Percentiles rank a stretch among this genome's conserved stretches.
Evolutionary conservation across 805 yeast genomes (phyloP).

Genomic region (Kodamaea nitidulidarum): DNA sequence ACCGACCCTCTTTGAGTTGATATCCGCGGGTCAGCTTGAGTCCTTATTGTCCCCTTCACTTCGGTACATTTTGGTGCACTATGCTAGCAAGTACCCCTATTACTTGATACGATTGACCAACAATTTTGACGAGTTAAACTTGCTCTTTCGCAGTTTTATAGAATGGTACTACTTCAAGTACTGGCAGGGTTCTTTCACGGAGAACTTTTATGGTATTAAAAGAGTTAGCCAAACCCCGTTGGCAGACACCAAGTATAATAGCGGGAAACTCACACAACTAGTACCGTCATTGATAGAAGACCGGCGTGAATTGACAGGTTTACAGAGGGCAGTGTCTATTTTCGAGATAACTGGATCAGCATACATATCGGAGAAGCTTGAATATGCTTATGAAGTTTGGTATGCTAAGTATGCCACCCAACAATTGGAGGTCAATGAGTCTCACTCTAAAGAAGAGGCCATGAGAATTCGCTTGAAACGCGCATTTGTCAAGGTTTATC

Average conservation of each 20-base stretch:
- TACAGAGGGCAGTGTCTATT: conserved; percentile 54
- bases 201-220: conserved; percentile 87
- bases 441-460: conserved; percentile 20
- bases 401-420: conserved; percentile 56
- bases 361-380: conserved; percentile 66
- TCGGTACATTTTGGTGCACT: conserved; percentile 73
- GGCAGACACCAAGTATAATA: conserved; percentile 25
- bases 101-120: conserved; percentile 58
- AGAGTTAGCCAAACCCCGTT: conserved; percentile 44
- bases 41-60: conserved; percentile 76
- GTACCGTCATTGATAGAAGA: conserved; percentile 45
- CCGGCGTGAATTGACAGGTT: conserved; percentile 46
- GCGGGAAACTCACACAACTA: conserved; percentile 31
- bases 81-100: conserved; percentile 74
- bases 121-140: conserved; percentile 72
- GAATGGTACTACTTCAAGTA: conserved; percentile 66
- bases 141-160: conserved; percentile 54
- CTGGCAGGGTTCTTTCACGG: conserved; percentile 87
- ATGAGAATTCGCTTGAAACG: conserved; percentile 26
- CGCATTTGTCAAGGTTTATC: conserved; percentile 58
- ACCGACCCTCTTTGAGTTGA: conserved; percentile 86
- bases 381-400: conserved; percentile 57
- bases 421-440: conserved; percentile 27
- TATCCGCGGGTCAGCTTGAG: conserved; percentile 78
- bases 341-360: conserved; percentile 61